Evolutionary conservation across 257 asterid genomes (phyloP).

Genomic region (Solanum gracilifrons): DNA sequence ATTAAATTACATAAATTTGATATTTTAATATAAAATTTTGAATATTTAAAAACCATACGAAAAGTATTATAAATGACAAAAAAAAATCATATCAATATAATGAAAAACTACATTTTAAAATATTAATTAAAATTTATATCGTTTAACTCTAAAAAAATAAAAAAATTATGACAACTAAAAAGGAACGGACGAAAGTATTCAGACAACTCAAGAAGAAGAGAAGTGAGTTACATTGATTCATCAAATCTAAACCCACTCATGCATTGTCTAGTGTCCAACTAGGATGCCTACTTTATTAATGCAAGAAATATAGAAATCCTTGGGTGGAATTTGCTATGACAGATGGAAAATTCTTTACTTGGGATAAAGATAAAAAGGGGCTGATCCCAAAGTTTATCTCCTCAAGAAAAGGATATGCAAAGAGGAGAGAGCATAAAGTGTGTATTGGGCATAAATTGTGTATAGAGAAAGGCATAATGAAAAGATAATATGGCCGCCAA

Average conservation of each 20-base stretch:
- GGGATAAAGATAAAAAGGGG: constrained; percentile 18
- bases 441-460: constrained; percentile 14
- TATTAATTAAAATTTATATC: too few species aligned
- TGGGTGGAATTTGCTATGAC: background rate
- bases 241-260: background rate
- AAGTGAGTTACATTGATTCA: background rate
- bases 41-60: too few species aligned
- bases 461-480: constrained; percentile 22
- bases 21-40: too few species aligned
- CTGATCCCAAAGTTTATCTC: constrained; percentile 19
- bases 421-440: constrained; percentile 20
- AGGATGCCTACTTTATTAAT: background rate
- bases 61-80: too few species aligned
- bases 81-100: too few species aligned
- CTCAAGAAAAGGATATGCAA: constrained; percentile 27
- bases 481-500: background rate
- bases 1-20: too few species aligned
- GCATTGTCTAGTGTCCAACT: background rate
- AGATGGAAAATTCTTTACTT: constrained; percentile 26
- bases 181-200: too few species aligned
- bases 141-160: too few species aligned
- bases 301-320: background rate
- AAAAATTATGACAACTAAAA: too few species aligned
- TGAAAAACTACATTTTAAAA: too few species aligned
- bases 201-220: background rate